Conservation (phyloP, 192 early-diverging fungal species). For the Dispira parvispora region DNA sequence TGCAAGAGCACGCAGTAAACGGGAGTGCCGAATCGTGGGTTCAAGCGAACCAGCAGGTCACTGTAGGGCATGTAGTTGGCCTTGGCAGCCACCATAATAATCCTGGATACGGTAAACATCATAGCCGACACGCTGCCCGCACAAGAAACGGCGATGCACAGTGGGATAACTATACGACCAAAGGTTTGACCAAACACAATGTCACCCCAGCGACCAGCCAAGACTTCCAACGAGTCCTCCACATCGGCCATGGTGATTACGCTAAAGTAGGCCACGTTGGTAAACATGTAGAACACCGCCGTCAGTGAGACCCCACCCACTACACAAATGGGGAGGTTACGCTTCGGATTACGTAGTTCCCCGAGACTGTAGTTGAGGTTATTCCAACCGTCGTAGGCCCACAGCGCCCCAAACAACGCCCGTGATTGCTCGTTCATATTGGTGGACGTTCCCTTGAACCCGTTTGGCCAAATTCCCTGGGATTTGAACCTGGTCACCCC, state of each 20-base stretch:
- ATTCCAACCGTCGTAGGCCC: slow-evolving; percentile 46
- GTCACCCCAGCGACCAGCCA: slow-evolving; percentile 39
- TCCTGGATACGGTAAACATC: slow-evolving; percentile 31
- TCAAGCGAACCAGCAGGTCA: slow-evolving; percentile 22
- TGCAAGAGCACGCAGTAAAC: slow-evolving; percentile 21
- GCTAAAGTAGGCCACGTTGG: slow-evolving; percentile 68
- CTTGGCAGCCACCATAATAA: slow-evolving; percentile 32
- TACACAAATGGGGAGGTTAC: slow-evolving; percentile 65
- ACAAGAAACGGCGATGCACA: slow-evolving; percentile 32
- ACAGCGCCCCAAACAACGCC: slow-evolving; percentile 35
- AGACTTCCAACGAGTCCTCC: slow-evolving; percentile 37
- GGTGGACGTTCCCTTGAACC: slow-evolving; percentile 40
- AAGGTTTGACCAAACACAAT: slow-evolving; percentile 32
- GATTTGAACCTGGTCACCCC: slow-evolving; percentile 25
- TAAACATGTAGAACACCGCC: slow-evolving; percentile 55
- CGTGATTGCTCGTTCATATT: slow-evolving; percentile 25
- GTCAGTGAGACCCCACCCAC: slow-evolving; percentile 54
- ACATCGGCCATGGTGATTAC: slow-evolving; percentile 54
- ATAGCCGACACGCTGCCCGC: slow-evolving; percentile 32
- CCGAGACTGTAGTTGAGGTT: slow-evolving; percentile 68
- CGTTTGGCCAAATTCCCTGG: slow-evolving; percentile 33
- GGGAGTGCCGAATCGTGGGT: slow-evolving; percentile 26
- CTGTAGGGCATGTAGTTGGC: slow-evolving; percentile 34
- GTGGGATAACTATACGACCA: slow-evolving; percentile 31
- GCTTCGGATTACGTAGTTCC: slow-evolving; percentile 67